Evolutionary conservation across 805 yeast genomes (phyloP), one percentile per base, ranked within the genome.

Genomic region (Zygosaccharomyces lentus): DNA sequence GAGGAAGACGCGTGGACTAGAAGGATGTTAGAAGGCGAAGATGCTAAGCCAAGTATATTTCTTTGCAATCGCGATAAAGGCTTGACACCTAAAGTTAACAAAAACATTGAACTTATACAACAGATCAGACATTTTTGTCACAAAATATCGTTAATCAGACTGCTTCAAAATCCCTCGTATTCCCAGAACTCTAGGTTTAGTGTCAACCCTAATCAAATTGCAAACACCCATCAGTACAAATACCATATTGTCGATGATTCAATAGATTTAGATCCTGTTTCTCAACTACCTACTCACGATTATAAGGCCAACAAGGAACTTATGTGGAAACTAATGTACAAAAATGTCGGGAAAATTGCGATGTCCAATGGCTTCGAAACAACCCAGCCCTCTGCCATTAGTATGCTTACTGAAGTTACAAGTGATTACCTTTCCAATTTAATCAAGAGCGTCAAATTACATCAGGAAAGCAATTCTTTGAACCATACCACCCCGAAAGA

Each of bases 351-450:
- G 15, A 87, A 88, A 50, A 69, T 93, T 15, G 80, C 87, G 1
- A 91, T 93, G 98, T 83, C 87, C 34, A 81, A 84, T 35, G 99
- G 99, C 0, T 93, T 87, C 69, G 98, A 93, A 67, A 71, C 84
- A 0, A 77, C 95, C 0, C 87, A 87, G 54, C 79, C 84, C 9
- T 70, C 74, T 39, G 96, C 97, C 5, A 75, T 87, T 21, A 84
- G 86, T 50, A 77, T 87, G 2, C 66, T 93, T 46, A 79, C 96
- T 0, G 95, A 88, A 53, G 65, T 93, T 26, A 91, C 97, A 0
- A 91, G 87, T 39, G 82, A 76, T 49, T 90, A 86, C 59, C 62
- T 93, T 67, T 74, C 80, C 36, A 89, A 87, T 58, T 68, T 93
- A 29, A 84, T 86, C 6, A 77, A 76, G 52, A 78, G 91, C 0